A percentile compares a stretch with the other conserved stretches of the same genome.
These are phyloP conservation scores for Haplosporangium gracile DNA, from an alignment of 192 early-diverging fungal genomes.

Conservation along the genomic window DNA sequence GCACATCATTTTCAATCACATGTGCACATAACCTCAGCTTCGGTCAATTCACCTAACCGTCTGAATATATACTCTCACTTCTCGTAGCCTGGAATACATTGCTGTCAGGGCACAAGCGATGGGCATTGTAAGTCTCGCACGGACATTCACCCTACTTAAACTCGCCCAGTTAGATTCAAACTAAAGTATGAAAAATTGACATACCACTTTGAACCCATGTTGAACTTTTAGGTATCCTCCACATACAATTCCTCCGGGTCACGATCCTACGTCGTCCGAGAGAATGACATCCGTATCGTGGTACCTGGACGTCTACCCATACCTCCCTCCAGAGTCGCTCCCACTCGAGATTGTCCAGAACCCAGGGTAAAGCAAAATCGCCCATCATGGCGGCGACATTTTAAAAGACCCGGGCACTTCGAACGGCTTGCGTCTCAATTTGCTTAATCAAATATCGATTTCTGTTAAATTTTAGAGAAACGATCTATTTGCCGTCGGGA, in stretches of 20 bases:
- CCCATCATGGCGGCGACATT: no score
- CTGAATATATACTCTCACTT: no score
- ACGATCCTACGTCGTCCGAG: conserved; percentile 38
- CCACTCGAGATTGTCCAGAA: conserved; percentile 61
- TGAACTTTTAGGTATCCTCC: conserved; percentile 50
- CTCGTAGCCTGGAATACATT: conserved; percentile 61
- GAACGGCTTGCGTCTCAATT: no score
- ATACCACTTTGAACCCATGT: no score
- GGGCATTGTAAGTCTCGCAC: conserved; percentile 59
- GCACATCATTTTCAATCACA: not conserved
- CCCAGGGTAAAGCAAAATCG: conserved; percentile 47
- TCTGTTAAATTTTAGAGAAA: conserved; percentile 34
- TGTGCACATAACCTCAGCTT: not conserved
- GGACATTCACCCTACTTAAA: not conserved
- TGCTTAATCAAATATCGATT: not conserved
- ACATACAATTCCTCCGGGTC: conserved; percentile 52
- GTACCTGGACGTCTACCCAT: conserved; percentile 65
- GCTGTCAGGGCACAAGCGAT: conserved; percentile 61
- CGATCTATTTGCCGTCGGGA: conserved; percentile 61
- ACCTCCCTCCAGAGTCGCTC: conserved; percentile 34
- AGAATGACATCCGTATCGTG: conserved; percentile 54
- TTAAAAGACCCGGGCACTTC: not conserved
- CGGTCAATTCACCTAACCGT: not conserved
- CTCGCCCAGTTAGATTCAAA: no score
- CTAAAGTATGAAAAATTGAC: no score